These are phyloP conservation scores for Peronosclerospora sorghi DNA, from an alignment of 352 stramenopile genomes.

Conservation along the genomic window DNA sequence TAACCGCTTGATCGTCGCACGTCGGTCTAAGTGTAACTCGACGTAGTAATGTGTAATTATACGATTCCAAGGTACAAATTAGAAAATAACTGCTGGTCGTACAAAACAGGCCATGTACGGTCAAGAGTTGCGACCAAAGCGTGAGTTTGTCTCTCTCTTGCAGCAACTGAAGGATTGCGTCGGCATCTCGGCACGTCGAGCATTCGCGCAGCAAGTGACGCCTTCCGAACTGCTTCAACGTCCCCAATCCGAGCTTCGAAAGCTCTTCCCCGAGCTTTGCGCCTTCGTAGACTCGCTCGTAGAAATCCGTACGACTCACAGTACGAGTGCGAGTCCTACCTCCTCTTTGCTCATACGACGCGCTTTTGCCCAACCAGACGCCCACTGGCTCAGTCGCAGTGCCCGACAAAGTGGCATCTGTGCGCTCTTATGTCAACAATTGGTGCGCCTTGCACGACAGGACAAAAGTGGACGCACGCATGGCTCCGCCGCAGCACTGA, in stretches of 20 bases:
- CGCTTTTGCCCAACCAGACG: conserved; percentile 29
- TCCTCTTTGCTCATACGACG: conserved; percentile 9
- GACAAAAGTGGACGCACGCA: conserved; percentile 1
- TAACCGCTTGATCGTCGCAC: no score
- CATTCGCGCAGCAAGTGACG: conserved; percentile 36
- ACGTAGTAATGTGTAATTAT: no score
- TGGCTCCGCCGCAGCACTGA: conserved; percentile 8
- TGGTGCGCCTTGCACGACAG: conserved; percentile 24
- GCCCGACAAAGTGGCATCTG: conserved; percentile 43
- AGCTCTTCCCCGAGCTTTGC: conserved; percentile 34
- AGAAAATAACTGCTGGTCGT: no score
- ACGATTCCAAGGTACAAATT: no score
- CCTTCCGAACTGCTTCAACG: conserved; percentile 15
- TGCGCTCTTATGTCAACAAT: conserved; percentile 35
- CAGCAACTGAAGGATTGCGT: conserved; percentile 34
- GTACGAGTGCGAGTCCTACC: background rate
- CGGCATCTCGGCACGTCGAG: conserved; percentile 27
- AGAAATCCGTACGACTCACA: background rate
- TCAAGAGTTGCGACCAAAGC: conserved; percentile 6
- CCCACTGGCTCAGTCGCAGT: conserved; percentile 49
- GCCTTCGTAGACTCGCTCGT: conserved; percentile 27
- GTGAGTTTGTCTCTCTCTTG: conserved; percentile 7
- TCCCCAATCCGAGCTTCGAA: conserved; percentile 17
- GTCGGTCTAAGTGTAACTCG: no score
- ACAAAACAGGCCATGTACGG: no score